phyloP scores from a whole-genome alignment of 1,284 basidiomycete species.

The Phellopilus nigrolimitatus region DNA sequence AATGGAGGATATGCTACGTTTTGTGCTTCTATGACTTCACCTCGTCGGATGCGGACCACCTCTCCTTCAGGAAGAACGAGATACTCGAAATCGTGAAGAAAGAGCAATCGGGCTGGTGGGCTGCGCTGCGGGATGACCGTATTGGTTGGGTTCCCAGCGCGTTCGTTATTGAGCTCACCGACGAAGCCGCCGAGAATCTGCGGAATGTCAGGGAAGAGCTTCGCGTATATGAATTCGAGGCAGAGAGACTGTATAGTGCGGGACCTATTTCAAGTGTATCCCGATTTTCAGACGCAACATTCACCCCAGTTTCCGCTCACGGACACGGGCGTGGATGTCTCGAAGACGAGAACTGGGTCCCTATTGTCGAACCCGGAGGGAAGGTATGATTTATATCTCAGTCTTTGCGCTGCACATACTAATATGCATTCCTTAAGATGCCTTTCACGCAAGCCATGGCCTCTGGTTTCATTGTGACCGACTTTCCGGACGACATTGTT shows the following conservation, averaged over 20 bases:
- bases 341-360: conserved; percentile 17
- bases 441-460: conserved; percentile 5
- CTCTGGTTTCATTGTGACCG: conserved; percentile 8
- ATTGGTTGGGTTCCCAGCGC: conserved; percentile 71
- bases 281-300: neutral
- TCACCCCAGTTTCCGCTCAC: conserved; percentile 2
- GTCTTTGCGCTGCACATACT: neutral
- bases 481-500: conserved; percentile 18
- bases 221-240: conserved; percentile 26
- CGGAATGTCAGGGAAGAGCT: conserved; percentile 22
- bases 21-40: conserved; percentile 64
- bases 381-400: conserved; percentile 5
- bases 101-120: conserved; percentile 77
- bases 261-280: conserved; percentile 4
- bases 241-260: conserved; percentile 18
- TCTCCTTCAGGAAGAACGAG: conserved; percentile 60
- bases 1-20: conserved; percentile 41
- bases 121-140: conserved; percentile 52
- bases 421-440: neutral
- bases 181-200: conserved; percentile 39
- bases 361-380: conserved; percentile 4
- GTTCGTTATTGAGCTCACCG: conserved; percentile 43
- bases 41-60: conserved; percentile 53
- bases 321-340: conserved; percentile 3
- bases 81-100: conserved; percentile 60